Base-by-base conservation (phyloP, 2,329 filamentous ascomycete species). In the Rugonectria rugulosa region DNA sequence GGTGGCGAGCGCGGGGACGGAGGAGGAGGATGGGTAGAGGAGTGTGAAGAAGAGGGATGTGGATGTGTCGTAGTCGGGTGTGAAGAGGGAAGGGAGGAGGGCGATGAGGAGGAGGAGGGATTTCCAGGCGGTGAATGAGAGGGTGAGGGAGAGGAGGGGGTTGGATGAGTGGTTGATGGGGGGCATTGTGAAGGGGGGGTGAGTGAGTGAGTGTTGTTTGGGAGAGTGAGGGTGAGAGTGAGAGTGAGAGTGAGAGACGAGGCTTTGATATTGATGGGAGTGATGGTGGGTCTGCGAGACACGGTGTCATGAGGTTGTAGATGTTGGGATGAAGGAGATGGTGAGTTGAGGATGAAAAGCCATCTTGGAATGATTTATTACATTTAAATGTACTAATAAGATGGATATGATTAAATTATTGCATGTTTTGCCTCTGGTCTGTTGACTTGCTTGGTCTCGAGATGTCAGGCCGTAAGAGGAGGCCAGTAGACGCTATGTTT, bases 41-140 rank as follows among this genome's bases (percentile, higher is more conserved):
- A 62, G 61, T 50, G 70, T 64, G 60, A 80, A 72, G 60, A 77
- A 69, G 75, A 81, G 67, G 32, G 81, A 81, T 6, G 83, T 88
- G 6, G 90, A 94, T n/a, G 90, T 93, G 74, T 96, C 91, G 72
- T 95, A 96, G 62, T 84, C 85, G 14, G 83, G 83, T 54, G 80
- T 84, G 41, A 83, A 26, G 37, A n/a, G 70, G 46, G 73, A 73
- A 31, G 79, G 78, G 27, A 75, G 58, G 47, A 81, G 68, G 23
- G 86, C 86, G 50, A 93, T 72, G 40, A 81, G 65, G n/a, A 92
- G 71, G 6, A 95, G 76, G 9, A 90, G 68, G 6, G 72, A 45
- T 70, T 94, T 95, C 89, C 89, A 93, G 11, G 76, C 69, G 5
- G 77, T 50, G 68, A 90, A 92, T n/a, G 68, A 27, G 15, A 56